Base-by-base conservation (phyloP, 2,329 filamentous ascomycete genomes). In the Cladosporium sp. region DNA sequence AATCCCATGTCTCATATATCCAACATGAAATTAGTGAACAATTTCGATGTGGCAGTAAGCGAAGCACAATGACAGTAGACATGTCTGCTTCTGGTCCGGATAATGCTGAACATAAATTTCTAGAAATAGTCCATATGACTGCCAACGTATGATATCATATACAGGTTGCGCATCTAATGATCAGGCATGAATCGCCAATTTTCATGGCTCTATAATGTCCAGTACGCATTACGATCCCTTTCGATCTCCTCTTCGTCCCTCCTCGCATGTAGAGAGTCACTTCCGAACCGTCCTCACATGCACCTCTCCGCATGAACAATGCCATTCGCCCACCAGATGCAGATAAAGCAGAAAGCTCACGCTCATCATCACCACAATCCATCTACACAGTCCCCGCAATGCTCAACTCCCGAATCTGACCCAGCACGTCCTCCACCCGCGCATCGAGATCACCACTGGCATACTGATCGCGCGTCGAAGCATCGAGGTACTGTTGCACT, bases 401-500 rank as follows among this genome's bases (percentile, higher is more conserved):
- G 80, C 94, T 98, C 80, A 99, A 80, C 80, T 98, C 95, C 70
- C 95, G 85, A 78, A 99, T 99, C 83, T 99, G 93, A 76, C 97
- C 93, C 80, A 99, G 78, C 50, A 98, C 95, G 80, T 98, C 90
- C 80, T 99, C 95, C 33, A 99, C 95, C 70, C 92, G 84, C 67
- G 89, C 90, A 78, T 99, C 95, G 72, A 99, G 82, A 70, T 97
- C 91, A 29, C 95, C 95, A 73, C 93, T 89, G 1, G 95, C 95
- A 79, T 99, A 99, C 80, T 97, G 91, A 70, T 99, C 95, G 78
- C 95, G 86, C 62, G 94, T 98, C 75, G 97, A 93, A 33, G 94
- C 91, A 77, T 98, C 95, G 35, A 99, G 85, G 65, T 76, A 74
- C 81, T 99, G 95, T 82, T 99, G 95, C 65, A 99, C 96, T 82